Percentiles rank a stretch among this genome's conserved stretches.
phyloP scores from a whole-genome alignment of 73 alveolate genomes.

The Paramecium tetraurelia region DNA sequence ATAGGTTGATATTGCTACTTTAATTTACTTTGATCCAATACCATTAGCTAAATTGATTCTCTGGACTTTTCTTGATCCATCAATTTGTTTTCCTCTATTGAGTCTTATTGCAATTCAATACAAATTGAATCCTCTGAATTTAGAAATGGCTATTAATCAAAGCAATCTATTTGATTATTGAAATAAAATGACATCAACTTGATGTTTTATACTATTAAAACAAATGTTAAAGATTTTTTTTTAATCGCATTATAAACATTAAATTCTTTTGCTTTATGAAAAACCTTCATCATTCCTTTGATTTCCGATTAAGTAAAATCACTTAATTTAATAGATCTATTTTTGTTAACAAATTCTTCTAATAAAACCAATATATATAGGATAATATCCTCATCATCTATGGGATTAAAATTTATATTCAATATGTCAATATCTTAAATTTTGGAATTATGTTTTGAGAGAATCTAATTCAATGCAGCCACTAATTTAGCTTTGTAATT shows the following conservation, averaged over 20 bases:
- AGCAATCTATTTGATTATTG: not conserved
- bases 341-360: not conserved
- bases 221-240: not conserved
- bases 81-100: not conserved
- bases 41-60: not conserved
- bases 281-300: not conserved
- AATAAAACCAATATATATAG: not conserved
- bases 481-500: not conserved
- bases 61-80: not conserved
- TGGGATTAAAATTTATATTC: not conserved
- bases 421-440: not conserved
- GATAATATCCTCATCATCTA: not conserved
- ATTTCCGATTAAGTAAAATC: not conserved
- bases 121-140: not conserved
- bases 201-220: not conserved
- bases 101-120: not conserved
- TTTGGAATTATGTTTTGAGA: not conserved
- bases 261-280: not conserved
- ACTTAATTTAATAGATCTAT: not conserved
- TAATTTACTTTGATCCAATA: not conserved
- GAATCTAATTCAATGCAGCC: not conserved
- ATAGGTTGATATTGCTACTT: not conserved
- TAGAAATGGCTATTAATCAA: not conserved
- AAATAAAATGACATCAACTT: not conserved
- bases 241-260: not conserved